Percentiles rank a stretch among this genome's conserved stretches.
Evolutionary conservation across 75 land plant genomes (phyloP).

Genomic region (Pinus albicaulis): DNA sequence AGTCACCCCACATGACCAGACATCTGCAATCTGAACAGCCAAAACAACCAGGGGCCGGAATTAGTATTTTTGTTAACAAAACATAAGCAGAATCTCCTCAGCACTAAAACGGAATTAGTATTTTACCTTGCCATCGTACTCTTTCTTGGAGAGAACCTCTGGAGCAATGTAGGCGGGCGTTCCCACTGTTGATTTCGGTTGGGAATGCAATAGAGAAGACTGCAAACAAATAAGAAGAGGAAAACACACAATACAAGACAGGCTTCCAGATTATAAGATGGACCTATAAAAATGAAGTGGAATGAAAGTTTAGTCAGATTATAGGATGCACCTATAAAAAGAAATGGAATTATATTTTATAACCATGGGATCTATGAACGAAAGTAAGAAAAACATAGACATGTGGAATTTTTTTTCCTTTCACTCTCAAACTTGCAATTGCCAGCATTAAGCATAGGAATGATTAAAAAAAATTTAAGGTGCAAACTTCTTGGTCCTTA

Average conservation of each 20-base stretch:
- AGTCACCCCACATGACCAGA: constrained; percentile 94
- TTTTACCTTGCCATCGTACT: constrained; percentile 57
- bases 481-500: too few species aligned
- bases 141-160: constrained; percentile 47
- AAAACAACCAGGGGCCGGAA: not conserved
- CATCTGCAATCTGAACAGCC: constrained; percentile 76
- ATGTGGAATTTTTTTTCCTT: not conserved
- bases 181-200: constrained; percentile 63
- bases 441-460: too few species aligned
- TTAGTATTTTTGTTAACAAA: not conserved
- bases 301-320: not conserved
- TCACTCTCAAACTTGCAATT: too few species aligned
- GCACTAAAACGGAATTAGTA: too few species aligned
- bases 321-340: not conserved
- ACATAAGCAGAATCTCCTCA: too few species aligned
- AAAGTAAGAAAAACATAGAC: not conserved
- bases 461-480: too few species aligned
- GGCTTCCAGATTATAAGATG: not conserved
- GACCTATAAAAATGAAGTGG: not conserved
- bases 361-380: not conserved
- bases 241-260: not conserved
- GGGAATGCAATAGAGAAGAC: constrained; percentile 58
- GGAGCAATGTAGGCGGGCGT: constrained; percentile 69
- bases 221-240: not conserved
- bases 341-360: not conserved